Conservation (phyloP, 345 rosid genomes). For the Linum usitatissimum region DNA sequence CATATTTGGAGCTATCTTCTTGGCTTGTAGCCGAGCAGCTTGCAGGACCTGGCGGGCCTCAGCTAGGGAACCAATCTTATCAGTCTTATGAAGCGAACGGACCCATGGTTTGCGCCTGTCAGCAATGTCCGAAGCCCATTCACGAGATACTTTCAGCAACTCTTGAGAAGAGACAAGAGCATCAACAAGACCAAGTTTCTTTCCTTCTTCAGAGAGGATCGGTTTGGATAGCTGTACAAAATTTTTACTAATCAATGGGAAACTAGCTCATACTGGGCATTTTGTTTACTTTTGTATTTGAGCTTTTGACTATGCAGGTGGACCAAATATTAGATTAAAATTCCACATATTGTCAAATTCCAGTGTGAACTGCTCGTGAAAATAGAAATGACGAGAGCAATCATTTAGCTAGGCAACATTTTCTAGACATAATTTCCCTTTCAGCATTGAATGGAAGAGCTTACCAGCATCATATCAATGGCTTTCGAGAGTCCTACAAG, state of each 20-base stretch:
- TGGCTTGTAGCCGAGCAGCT: slow-evolving; percentile 55
- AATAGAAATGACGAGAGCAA: no score
- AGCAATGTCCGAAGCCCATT: slow-evolving; percentile 80
- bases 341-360: no score
- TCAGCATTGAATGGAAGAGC: not conserved
- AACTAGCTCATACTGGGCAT: no score
- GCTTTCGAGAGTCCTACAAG: slow-evolving; percentile 81
- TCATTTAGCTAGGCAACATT: no score
- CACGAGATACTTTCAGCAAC: slow-evolving; percentile 59
- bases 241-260: no score
- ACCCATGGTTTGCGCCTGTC: slow-evolving; percentile 65
- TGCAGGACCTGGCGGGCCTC: slow-evolving; percentile 60
- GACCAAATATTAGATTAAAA: no score
- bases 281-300: no score
- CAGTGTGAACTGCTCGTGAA: no score
- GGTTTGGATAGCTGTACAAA: slow-evolving; percentile 66
- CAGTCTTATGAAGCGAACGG: slow-evolving; percentile 73
- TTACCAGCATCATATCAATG: slow-evolving; percentile 80
- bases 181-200: slow-evolving; percentile 75
- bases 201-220: slow-evolving; percentile 77
- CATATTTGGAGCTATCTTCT: slow-evolving; percentile 69
- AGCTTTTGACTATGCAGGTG: no score
- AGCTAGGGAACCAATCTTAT: slow-evolving; percentile 74
- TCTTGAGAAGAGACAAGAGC: slow-evolving; percentile 62
- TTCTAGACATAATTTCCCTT: no score